Base-by-base conservation (phyloP, 1,284 basidiomycete genomes). In the Phylloporus gajari region DNA sequence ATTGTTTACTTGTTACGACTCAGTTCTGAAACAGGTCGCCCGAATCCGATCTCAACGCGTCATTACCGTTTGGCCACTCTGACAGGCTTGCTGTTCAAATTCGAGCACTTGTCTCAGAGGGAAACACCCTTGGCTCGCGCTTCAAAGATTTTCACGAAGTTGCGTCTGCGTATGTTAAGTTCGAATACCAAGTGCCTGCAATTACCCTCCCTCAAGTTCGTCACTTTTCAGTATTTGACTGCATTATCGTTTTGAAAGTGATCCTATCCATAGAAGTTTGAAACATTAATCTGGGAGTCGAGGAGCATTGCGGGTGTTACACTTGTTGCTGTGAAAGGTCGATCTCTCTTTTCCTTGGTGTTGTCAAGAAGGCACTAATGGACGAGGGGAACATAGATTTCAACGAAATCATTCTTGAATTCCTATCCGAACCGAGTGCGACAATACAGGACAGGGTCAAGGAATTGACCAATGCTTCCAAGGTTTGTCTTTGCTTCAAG, bases 401-500 rank as follows among this genome's bases (percentile, higher is more conserved):
- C 67, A 74, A 70, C 23, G 77, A 77, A 32, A 30, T 77, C 17
- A 48, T 77, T 66, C 77, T 77, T 11, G 70, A 77, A 58, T 77
- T 77, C 67, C 53, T 77, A 25, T 71, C 76, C 2, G 58, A 74
- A 15, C 69, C 67, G 13, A 46, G 67, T 44, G 75, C 68, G 3
- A 60, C 30, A 6, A 67, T 63, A n/a, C 65, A 77, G 48, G 76
- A 76, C 61, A 75, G 64, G 59, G 63, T 77, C 38, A 70, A 74
- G 25, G 76, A 77, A 61, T 65, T 77, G 48, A 42, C 35, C 8
- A 70, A 61, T 35, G 21, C 65, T 2, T 71, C 69, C 2, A 71
- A 69, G 30, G 76, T 78, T 38, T n/a, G 77, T 56, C 19, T 15
- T 2, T 44, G 9, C 5, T 58, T 35, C 60, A n/a, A 21, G 3